Conservation (phyloP, 2,329 filamentous ascomycete species). For the Akanthomyces dipterigenus region DNA sequence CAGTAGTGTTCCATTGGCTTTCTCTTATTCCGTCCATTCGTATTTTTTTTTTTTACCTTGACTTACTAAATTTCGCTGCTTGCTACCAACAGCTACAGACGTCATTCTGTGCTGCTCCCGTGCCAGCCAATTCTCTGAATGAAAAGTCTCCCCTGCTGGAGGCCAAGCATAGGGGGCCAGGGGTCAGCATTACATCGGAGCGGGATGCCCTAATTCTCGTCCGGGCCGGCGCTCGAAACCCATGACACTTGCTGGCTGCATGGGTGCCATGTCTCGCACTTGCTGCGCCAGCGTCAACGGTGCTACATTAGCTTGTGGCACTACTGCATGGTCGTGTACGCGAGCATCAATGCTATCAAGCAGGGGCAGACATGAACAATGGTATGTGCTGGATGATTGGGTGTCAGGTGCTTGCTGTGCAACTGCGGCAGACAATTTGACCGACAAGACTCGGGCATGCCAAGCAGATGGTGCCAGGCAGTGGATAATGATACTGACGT, state of each 20-base stretch:
- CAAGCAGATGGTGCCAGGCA: background rate
- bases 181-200: background rate
- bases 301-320: constrained; percentile 10
- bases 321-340: constrained; percentile 2
- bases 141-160: background rate
- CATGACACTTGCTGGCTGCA: background rate
- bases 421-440: background rate
- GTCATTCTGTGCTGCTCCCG: no score
- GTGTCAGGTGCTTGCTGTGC: background rate
- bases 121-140: background rate
- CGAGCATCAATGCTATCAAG: background rate
- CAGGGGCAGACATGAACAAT: background rate
- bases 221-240: background rate
- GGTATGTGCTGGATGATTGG: no score
- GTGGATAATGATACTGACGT: background rate
- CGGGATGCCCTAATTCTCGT: background rate
- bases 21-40: no score
- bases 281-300: constrained; percentile 5
- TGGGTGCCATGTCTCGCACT: background rate
- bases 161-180: background rate
- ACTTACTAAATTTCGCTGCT: no score
- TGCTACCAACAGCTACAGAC: no score
- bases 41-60: no score
- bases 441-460: background rate
- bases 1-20: no score